Evolutionary conservation across 176 grass and related monocot genomes (phyloP), one percentile per base, ranked within the genome.

Genomic region (Dactylis glomerata): DNA sequence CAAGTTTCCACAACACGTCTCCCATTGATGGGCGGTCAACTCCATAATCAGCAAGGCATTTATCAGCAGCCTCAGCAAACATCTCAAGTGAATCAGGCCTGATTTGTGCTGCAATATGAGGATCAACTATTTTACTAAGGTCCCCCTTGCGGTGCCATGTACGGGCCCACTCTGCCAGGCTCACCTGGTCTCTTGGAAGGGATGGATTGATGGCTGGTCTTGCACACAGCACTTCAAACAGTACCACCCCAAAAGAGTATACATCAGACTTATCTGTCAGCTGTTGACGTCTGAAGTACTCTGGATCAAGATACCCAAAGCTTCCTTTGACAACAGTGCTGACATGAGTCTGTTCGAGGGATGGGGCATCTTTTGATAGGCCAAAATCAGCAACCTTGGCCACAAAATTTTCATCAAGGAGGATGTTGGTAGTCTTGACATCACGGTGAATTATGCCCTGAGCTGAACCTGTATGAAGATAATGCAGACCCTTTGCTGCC

Each of bases 401-500:
- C 22, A 93, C 85, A 54, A 97, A 88, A 84, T 93, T 95, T 55
- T 97, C 92, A 71, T 95, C 91, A 22, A 98, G 89, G 41, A 98
- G 90, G 83, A 98, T 98, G 73, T 98, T 98, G 75, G 93, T 98
- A 32, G 96, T 95, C 79, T 98, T 98, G 56, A 98, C 93, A 86
- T 98, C 96, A 14, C 96, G 96, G 86, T 98, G 96, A 80, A 98
- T 98, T 77, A 98, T 98, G 40, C 95, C 95, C 83, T 97, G 95
- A 69, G 92, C 86, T 62, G 95, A 91, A 81, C 95, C 95, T 62
- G 95, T 97, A 84, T 97, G 95, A 82, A 97, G 87, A 86, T 97
- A 97, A 72, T 97, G 95, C 68, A 97, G 59, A 44, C 95, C 95
- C 57, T 94, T 93, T 28, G 95, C 95, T 17, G 95, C 86, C 36